Conservation (phyloP, 768 basidiomycete species). For the Cytidiella melzeri region DNA sequence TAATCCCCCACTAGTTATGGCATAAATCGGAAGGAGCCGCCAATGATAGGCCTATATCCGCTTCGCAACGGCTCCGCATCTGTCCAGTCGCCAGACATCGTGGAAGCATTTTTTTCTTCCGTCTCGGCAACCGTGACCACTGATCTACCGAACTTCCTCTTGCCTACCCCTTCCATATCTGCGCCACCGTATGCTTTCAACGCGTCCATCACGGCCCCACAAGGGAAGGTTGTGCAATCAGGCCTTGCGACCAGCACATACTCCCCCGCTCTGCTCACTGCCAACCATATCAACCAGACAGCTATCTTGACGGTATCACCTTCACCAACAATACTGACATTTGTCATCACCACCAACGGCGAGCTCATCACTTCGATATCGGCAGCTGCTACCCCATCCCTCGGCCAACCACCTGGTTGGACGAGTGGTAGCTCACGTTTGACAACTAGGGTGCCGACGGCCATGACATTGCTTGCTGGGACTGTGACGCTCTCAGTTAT, state of each 20-base stretch:
- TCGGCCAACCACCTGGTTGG: slow-evolving; percentile 65
- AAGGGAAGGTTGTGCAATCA: slow-evolving; percentile 50
- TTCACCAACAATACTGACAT: slow-evolving; percentile 44
- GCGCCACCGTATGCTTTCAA: slow-evolving; percentile 67
- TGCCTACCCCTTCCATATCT: slow-evolving; percentile 58
- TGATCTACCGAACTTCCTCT: slow-evolving; percentile 63
- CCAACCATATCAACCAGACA: slow-evolving; percentile 39
- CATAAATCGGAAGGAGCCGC: slow-evolving; percentile 66
- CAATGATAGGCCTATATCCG: slow-evolving; percentile 72
- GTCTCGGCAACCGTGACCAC: slow-evolving; percentile 60
- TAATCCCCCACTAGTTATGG: slow-evolving; percentile 38
- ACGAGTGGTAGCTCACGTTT: slow-evolving; percentile 14
- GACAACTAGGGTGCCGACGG: background rate
- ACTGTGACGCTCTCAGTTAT: slow-evolving; percentile 1
- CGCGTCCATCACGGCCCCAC: slow-evolving; percentile 48
- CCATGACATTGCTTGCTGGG: background rate
- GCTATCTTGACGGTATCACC: slow-evolving; percentile 54
- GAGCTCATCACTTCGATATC: slow-evolving; percentile 48
- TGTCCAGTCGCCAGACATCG: slow-evolving; percentile 33
- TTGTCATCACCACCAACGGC: slow-evolving; percentile 51
- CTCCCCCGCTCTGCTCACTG: slow-evolving; percentile 44
- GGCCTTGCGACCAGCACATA: slow-evolving; percentile 74
- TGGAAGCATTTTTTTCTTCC: slow-evolving; percentile 52
- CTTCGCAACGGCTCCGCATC: slow-evolving; percentile 40
- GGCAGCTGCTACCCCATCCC: slow-evolving; percentile 37